These are phyloP conservation scores for Stachybotrys chlorohalonatus DNA, from an alignment of 2,329 filamentous ascomycete genomes.

Conservation along the genomic window DNA sequence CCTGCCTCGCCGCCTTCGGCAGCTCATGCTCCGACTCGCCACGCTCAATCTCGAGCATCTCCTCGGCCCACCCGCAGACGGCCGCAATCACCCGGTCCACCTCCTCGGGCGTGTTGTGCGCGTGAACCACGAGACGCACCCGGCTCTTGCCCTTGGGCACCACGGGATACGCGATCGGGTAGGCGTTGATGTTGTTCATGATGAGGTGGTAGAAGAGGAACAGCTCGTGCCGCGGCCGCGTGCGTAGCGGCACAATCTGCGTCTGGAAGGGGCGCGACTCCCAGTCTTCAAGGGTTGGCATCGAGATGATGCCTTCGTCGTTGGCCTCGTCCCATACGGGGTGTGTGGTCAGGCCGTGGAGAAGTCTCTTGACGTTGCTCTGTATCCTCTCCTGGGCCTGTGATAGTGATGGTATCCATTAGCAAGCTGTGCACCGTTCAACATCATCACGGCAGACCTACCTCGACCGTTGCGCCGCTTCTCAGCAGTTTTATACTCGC, in stretches of 20 bases:
- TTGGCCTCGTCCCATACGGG: slow-evolving; percentile 9
- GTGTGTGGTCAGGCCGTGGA: slow-evolving; percentile 9
- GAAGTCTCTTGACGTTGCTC: slow-evolving; percentile 11
- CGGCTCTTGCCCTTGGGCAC: slow-evolving; percentile 28
- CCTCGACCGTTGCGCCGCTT: neutral
- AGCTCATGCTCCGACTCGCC: neutral
- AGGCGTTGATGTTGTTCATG: slow-evolving; percentile 9
- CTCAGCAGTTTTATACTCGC: neutral
- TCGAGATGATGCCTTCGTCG: slow-evolving; percentile 11
- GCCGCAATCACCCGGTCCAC: slow-evolving; percentile 9
- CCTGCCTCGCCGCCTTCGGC: neutral
- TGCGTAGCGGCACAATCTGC: slow-evolving; percentile 17
- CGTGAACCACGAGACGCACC: slow-evolving; percentile 31
- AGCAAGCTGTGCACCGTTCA: neutral
- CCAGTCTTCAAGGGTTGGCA: slow-evolving; percentile 15
- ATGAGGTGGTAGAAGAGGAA: slow-evolving; percentile 15
- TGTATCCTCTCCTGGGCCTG: slow-evolving; percentile 4
- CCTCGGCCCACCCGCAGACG: neutral
- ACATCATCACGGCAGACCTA: neutral
- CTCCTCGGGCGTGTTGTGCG: slow-evolving; percentile 26
- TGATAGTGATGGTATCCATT: no score
- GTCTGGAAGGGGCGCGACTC: slow-evolving; percentile 10
- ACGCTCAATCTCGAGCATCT: neutral
- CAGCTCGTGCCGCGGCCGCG: slow-evolving; percentile 11
- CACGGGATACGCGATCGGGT: slow-evolving; percentile 26